These are phyloP conservation scores for Auxenochlorella protothecoides DNA, from an alignment of 139 green algal species.

Conservation along the genomic window DNA sequence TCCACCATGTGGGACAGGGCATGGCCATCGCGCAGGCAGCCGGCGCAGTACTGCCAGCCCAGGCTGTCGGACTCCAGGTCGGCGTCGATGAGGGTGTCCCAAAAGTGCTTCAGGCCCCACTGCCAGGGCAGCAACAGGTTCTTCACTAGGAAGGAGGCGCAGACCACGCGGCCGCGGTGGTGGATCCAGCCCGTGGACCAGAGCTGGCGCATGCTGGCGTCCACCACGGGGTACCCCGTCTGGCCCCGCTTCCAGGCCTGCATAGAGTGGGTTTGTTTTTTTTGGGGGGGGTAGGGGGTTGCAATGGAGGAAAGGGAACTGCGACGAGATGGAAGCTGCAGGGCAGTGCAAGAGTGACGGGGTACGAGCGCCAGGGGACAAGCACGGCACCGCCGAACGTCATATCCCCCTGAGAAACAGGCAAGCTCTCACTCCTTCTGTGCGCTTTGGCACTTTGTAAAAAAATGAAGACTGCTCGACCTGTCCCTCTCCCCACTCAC, in stretches of 20 bases:
- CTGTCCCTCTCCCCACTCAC: too few species aligned
- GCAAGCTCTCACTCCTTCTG: too few species aligned
- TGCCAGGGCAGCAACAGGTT: constrained; percentile 92
- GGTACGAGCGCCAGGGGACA: background rate
- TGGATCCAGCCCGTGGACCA: constrained; percentile 55
- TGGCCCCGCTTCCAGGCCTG: constrained; percentile 31
- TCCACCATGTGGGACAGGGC: constrained; percentile 56
- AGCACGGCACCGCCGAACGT: too few species aligned
- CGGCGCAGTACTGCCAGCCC: constrained; percentile 18
- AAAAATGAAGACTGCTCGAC: too few species aligned
- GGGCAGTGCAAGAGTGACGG: background rate
- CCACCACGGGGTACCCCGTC: constrained; percentile 52
- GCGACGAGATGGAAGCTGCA: too few species aligned
- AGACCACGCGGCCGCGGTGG: constrained; percentile 28
- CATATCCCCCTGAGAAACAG: too few species aligned
- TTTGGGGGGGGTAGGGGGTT: too few species aligned
- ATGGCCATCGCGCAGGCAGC: constrained; percentile 46
- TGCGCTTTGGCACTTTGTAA: too few species aligned
- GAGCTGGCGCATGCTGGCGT: constrained; percentile 52
- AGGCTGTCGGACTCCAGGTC: constrained; percentile 83
- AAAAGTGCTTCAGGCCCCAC: constrained; percentile 94
- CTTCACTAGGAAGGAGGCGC: constrained; percentile 52
- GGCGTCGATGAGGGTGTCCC: constrained; percentile 81
- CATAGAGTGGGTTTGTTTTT: too few species aligned
- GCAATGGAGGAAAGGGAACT: too few species aligned